These are phyloP conservation scores for Aspergillus indologenus DNA, from an alignment of 495 filamentous ascomycete genomes.

Conservation along the genomic window DNA sequence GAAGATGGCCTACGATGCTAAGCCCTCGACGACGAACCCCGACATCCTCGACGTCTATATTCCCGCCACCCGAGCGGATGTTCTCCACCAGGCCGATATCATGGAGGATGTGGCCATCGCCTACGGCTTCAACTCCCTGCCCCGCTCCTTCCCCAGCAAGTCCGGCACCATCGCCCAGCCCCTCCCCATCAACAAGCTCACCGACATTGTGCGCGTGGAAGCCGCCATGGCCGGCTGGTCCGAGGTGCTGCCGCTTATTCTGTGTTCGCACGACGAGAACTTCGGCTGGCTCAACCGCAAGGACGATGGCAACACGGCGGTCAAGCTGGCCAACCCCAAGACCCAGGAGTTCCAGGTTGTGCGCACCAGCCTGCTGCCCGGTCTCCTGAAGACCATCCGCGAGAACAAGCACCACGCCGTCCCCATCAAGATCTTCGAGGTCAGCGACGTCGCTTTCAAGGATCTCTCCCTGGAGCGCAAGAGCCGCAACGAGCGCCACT, in stretches of 20 bases:
- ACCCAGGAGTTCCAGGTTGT: slow-evolving; percentile 96
- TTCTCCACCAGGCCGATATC: slow-evolving; percentile 94
- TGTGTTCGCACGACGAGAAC: slow-evolving; percentile 98
- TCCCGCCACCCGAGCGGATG: slow-evolving; percentile 86
- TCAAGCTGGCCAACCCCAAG: slow-evolving; percentile 93
- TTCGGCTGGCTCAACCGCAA: slow-evolving; percentile 92
- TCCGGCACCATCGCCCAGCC: slow-evolving; percentile 82
- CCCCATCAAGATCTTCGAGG: slow-evolving; percentile 92
- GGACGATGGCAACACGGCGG: slow-evolving; percentile 80
- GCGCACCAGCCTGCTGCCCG: slow-evolving; percentile 82
- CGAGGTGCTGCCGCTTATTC: slow-evolving; percentile 92
- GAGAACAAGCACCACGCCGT: slow-evolving; percentile 91
- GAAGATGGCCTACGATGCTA: slow-evolving; percentile 81
- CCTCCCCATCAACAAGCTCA: slow-evolving; percentile 87
- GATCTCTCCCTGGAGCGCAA: slow-evolving; percentile 73
- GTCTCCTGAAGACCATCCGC: slow-evolving; percentile 88
- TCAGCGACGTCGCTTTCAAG: slow-evolving; percentile 88
- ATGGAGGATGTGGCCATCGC: slow-evolving; percentile 98
- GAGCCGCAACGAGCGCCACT: slow-evolving; percentile 87
- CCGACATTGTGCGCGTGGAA: slow-evolving; percentile 87
- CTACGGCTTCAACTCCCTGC: slow-evolving; percentile 94
- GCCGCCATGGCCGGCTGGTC: slow-evolving; percentile 93
- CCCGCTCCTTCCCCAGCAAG: slow-evolving; percentile 76
- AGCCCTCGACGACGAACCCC: slow-evolving; percentile 60
- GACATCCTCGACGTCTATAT: slow-evolving; percentile 75